Conservation (phyloP, 495 filamentous ascomycete species). For the Penicillium flavigenum region DNA sequence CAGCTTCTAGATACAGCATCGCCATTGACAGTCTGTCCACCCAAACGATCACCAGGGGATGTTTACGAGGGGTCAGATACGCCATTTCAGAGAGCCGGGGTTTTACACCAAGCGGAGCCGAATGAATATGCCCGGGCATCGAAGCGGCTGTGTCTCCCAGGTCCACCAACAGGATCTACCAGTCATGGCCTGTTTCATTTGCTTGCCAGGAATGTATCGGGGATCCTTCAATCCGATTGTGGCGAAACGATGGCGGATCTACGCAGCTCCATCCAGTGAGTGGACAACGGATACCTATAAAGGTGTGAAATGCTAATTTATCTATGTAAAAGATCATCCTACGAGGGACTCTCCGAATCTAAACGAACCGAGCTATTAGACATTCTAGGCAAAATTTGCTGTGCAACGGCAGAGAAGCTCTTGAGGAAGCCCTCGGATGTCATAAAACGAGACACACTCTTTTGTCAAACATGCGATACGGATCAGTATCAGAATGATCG, state of each 20-base stretch:
- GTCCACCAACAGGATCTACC: not conserved
- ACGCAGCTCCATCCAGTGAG: constrained; percentile 33
- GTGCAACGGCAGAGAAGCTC: constrained; percentile 38
- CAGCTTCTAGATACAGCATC: constrained; percentile 5
- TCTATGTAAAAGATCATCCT: constrained; percentile 24
- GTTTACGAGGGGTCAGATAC: not conserved
- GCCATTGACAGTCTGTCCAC: not conserved
- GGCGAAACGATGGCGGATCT: constrained; percentile 27
- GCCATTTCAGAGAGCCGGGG: constrained; percentile 12
- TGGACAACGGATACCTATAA: constrained; percentile 1
- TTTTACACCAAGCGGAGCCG: constrained; percentile 10
- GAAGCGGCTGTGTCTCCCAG: constrained; percentile 32
- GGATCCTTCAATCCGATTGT: constrained; percentile 21
- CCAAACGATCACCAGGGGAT: not conserved
- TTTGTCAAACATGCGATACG: constrained; percentile 41
- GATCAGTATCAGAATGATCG: constrained; percentile 22
- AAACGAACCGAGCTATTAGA: constrained; percentile 35
- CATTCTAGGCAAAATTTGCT: constrained; percentile 44
- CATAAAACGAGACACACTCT: constrained; percentile 23
- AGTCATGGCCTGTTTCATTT: constrained; percentile 17
- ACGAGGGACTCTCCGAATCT: constrained; percentile 27
- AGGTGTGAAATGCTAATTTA: constrained; percentile 11
- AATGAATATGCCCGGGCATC: constrained; percentile 19
- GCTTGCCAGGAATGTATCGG: constrained; percentile 22
- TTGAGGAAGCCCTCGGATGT: constrained; percentile 18